Percentiles rank a stretch among this genome's conserved stretches.
Conservation (phyloP, 495 filamentous ascomycete species). For the Trichoderma virens region DNA sequence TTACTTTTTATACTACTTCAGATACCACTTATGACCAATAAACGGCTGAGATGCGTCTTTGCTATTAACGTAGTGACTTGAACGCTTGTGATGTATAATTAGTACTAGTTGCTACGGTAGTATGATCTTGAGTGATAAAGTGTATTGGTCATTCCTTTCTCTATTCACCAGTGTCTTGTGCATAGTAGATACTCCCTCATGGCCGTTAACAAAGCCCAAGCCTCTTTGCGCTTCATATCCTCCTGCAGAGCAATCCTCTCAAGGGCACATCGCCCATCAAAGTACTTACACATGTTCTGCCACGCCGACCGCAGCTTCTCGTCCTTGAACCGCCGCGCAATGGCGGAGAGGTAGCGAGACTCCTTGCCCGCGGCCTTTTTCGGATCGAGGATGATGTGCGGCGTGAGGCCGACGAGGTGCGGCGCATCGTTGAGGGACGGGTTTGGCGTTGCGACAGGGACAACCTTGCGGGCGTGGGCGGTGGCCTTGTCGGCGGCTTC, state of each 20-base stretch:
- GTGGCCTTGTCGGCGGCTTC: conserved; percentile 39
- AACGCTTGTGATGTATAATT: not conserved
- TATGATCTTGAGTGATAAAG: no score
- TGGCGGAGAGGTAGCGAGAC: conserved; percentile 65
- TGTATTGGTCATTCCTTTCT: no score
- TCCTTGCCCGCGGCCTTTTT: conserved; percentile 52
- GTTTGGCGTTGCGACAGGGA: conserved; percentile 36
- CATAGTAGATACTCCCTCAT: conserved; percentile 52
- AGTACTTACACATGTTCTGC: conserved; percentile 63
- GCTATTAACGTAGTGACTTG: not conserved
- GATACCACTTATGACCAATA: conserved; percentile 8
- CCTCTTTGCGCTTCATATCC: conserved; percentile 74
- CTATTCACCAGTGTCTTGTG: conserved; percentile 55
- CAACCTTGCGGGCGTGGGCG: conserved; percentile 36
- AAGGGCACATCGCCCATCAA: conserved; percentile 78
- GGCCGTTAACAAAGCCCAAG: conserved; percentile 56
- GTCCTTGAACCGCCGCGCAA: conserved; percentile 50
- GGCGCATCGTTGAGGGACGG: conserved; percentile 39
- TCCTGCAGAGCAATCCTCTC: conserved; percentile 80
- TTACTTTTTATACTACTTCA: not conserved
- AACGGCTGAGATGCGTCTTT: not conserved
- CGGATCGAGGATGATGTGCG: conserved; percentile 49
- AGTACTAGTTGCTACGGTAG: no score
- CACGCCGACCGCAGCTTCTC: conserved; percentile 39
- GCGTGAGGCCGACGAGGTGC: conserved; percentile 37